A percentile compares a stretch with the other conserved stretches of the same genome.
Evolutionary conservation across 129 eudicot genomes (phyloP).

Genomic region (Arctium lappa): DNA sequence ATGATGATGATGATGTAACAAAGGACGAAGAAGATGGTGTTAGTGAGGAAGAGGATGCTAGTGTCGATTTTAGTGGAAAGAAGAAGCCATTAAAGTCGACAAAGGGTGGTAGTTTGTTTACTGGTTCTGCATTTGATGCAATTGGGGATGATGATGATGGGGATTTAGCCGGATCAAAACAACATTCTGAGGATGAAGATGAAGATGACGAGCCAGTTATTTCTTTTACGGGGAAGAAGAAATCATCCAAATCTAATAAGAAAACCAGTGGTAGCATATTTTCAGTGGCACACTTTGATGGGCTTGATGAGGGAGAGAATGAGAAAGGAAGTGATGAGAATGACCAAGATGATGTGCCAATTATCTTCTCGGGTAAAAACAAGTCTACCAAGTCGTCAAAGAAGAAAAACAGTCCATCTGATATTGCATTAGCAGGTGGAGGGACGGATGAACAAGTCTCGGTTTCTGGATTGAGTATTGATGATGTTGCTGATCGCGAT

Average conservation of each 20-base stretch:
- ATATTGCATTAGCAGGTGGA: constrained; percentile 35
- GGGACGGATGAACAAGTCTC: constrained; percentile 54
- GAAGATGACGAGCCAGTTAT: constrained; percentile 47
- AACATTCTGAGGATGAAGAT: constrained; percentile 35
- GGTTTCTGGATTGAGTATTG: constrained; percentile 43
- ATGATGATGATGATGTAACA: constrained; percentile 46
- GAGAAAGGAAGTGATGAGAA: constrained; percentile 36
- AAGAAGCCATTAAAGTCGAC: constrained; percentile 53
- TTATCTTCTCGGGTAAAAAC: constrained; percentile 61
- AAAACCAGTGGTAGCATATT: constrained; percentile 44
- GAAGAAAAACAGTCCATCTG: constrained; percentile 36
- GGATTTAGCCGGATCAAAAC: constrained; percentile 17
- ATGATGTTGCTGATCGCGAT: constrained; percentile 36
- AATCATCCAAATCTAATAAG: constrained; percentile 62
- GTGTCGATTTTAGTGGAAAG: constrained; percentile 38
- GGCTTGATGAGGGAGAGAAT: constrained; percentile 35
- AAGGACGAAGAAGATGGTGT: constrained; percentile 38
- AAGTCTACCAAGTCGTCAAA: constrained; percentile 57
- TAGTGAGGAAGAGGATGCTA: constrained; percentile 46
- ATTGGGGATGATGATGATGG: constrained; percentile 44
- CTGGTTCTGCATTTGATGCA: constrained; percentile 49
- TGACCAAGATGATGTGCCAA: constrained; percentile 37
- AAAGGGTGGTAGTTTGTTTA: constrained; percentile 40
- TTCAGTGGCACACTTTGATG: constrained; percentile 31
- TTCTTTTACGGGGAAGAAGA: constrained; percentile 70